These are phyloP conservation scores for Brasilioporus rufonigricans DNA, from an alignment of 768 basidiomycete species.

Conservation along the genomic window DNA sequence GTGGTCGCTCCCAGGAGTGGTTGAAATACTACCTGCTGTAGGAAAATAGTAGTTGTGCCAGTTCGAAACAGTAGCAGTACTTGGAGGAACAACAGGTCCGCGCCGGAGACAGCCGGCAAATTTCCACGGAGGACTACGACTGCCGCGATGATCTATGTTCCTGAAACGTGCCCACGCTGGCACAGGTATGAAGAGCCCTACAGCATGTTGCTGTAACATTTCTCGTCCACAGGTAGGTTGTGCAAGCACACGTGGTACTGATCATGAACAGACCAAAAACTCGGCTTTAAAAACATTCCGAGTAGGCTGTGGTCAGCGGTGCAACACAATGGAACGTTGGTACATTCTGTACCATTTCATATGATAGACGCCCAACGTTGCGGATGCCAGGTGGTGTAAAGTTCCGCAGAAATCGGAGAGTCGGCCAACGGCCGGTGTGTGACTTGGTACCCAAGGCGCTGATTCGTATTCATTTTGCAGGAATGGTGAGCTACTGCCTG, in stretches of 20 bases:
- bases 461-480: slow-evolving; percentile 27
- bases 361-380: slow-evolving; percentile 14
- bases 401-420: slow-evolving; percentile 24
- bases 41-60: background rate
- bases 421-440: slow-evolving; percentile 9
- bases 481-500: slow-evolving; percentile 20
- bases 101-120: slow-evolving; percentile 9
- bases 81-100: too few relatives aligned
- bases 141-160: background rate
- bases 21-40: slow-evolving; percentile 2
- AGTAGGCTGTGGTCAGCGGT: slow-evolving; percentile 14
- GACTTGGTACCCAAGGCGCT: slow-evolving; percentile 18
- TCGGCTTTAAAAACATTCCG: background rate
- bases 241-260: background rate
- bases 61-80: background rate
- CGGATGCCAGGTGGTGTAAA: background rate
- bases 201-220: background rate
- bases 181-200: background rate
- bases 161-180: background rate
- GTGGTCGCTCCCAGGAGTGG: background rate
- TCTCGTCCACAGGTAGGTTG: background rate
- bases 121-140: slow-evolving; percentile 9
- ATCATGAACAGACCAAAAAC: too few relatives aligned
- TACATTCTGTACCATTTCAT: background rate
- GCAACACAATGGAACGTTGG: background rate